Conservation (phyloP, 805 yeast species). For the Candida vaughaniae region DNA sequence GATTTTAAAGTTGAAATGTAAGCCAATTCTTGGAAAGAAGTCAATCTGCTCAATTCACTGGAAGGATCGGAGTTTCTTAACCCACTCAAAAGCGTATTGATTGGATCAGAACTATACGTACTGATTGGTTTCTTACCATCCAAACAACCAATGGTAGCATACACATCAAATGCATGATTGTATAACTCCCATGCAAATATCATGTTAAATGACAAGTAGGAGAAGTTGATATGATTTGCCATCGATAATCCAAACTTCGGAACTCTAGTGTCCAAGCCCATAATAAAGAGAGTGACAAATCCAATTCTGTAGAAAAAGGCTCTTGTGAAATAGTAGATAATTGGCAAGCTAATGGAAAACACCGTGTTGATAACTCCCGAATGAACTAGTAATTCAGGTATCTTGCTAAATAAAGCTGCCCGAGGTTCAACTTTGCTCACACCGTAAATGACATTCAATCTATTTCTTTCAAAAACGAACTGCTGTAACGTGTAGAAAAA, state of each 20-base stretch:
- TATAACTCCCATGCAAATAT: conserved; percentile 52
- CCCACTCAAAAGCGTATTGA: conserved; percentile 63
- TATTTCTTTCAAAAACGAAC: conserved; percentile 53
- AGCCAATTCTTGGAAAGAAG: conserved; percentile 77
- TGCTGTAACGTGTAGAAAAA: conserved; percentile 51
- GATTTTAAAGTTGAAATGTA: conserved; percentile 55
- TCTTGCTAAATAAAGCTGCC: conserved; percentile 23
- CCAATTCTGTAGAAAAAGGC: conserved; percentile 39
- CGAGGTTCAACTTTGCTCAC: conserved; percentile 44
- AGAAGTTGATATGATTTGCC: conserved; percentile 25
- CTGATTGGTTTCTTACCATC: conserved; percentile 65
- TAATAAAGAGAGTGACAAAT: conserved; percentile 25
- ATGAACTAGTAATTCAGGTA: conserved; percentile 35
- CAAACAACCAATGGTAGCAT: conserved; percentile 69
- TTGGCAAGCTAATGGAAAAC: conserved; percentile 31
- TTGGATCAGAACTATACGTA: conserved; percentile 57
- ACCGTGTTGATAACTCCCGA: conserved; percentile 31
- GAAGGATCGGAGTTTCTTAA: conserved; percentile 48
- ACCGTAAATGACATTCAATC: conserved; percentile 48
- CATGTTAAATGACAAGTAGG: conserved; percentile 32
- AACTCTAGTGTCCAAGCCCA: conserved; percentile 38
- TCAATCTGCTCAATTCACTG: conserved; percentile 41
- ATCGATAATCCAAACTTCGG: conserved; percentile 40
- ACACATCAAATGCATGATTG: conserved; percentile 60
- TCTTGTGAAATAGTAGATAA: conserved; percentile 41